Base-by-base conservation (phyloP, 495 filamentous ascomycete species). In the Penicillium fimorum region DNA sequence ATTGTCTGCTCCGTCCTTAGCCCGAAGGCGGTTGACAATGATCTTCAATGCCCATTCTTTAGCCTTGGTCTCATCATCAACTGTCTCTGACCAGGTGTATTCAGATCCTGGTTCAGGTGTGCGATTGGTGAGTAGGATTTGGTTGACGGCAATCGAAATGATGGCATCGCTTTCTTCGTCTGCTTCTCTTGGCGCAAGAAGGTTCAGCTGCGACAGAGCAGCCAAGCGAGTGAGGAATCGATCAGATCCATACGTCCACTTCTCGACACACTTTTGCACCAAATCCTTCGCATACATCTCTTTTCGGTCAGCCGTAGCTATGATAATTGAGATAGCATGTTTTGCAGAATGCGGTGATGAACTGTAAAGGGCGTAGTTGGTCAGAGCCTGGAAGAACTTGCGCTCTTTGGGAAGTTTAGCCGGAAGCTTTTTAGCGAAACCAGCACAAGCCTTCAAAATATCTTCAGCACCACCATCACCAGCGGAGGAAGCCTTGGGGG, bases 41-140 rank as follows among this genome's bases (percentile, higher is more conserved):
- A 90, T 86, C 63, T 87, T 91, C 33, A 97, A 77, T n/a, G 93
- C 90, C 79, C 92, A 91, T 49, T 84, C 81, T 68, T 97, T 97
- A 18, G 91, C 89, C 37, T 85, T 80, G 15, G 86, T 85, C 60
- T 97, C 91, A 17, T 92, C 86, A 43, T 96, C 91, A 13, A 82
- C 76, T 2, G 80, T 76, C 50, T 92, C 86, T 45, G 66, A 87
- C 84, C 95, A 96, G 85, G 22, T 81, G 41, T 82, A 68, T 49
- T 72, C 67, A 11, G 71, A 43, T 15, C 76, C 60, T 15, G 79
- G 74, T 10, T 79, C 72, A 1, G 79, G 67, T 2, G 79, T 82
- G 30, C 87, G 84, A 32, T 87, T 82, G 50, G 87, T 77, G 20
- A 90, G 79, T 1, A 99, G 78, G 24, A 96, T 79, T 47, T 92